Evolutionary conservation across 495 filamentous ascomycete species (phyloP).

Genomic region (Penicillium dipodomyicola): DNA sequence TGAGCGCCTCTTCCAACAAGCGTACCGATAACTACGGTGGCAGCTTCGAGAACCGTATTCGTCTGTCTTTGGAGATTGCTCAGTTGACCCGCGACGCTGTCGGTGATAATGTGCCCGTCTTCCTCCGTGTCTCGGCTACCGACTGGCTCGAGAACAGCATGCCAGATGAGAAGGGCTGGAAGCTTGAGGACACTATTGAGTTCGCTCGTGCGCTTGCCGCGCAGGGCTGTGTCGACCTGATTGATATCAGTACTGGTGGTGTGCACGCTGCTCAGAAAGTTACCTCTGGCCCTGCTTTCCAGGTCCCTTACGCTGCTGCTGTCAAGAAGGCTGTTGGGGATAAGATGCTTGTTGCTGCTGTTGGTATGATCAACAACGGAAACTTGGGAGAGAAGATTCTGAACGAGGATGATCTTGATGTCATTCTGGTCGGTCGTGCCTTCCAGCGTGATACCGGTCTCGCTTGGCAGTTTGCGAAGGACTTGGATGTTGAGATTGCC

Average conservation of each 20-base stretch:
- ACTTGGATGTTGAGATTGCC: constrained; percentile 59
- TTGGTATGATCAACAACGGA: constrained; percentile 63
- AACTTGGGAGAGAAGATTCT: constrained; percentile 55
- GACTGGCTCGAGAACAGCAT: constrained; percentile 58
- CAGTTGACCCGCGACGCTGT: constrained; percentile 55
- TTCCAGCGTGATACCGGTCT: constrained; percentile 71
- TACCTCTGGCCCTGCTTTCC: constrained; percentile 57
- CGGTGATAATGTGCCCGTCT: constrained; percentile 60
- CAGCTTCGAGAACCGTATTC: constrained; percentile 60
- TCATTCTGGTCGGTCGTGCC: constrained; percentile 59
- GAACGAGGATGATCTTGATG: constrained; percentile 58
- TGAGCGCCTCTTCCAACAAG: constrained; percentile 61
- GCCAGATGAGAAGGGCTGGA: constrained; percentile 55
- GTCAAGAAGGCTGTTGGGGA: constrained; percentile 65
- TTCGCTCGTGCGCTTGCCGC: constrained; percentile 56
- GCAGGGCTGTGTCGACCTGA: constrained; percentile 58
- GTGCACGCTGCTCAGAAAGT: constrained; percentile 59
- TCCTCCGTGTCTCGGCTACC: constrained; percentile 60
- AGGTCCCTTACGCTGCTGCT: constrained; percentile 60
- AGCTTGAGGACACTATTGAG: constrained; percentile 50
- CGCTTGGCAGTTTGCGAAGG: constrained; percentile 67
- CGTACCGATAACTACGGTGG: constrained; percentile 67
- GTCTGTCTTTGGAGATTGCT: constrained; percentile 58
- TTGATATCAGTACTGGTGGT: constrained; percentile 66
- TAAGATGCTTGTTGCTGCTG: constrained; percentile 57